These are phyloP conservation scores for Boletellus ananiceps DNA, from an alignment of 768 basidiomycete species.

Conservation along the genomic window DNA sequence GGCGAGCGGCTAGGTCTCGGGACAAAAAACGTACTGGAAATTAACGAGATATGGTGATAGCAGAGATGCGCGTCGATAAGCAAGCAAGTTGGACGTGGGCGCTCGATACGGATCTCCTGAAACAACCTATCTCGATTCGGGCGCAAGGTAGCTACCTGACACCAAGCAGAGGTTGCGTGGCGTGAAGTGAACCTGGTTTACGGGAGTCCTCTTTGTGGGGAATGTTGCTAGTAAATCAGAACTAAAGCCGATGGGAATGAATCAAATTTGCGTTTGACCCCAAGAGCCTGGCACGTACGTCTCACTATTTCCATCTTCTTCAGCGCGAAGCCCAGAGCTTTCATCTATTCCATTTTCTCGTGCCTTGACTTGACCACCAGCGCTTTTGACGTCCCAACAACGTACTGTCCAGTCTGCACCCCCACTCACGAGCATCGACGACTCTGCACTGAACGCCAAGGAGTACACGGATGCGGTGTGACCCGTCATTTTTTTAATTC, in stretches of 20 bases:
- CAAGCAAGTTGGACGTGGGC: background rate
- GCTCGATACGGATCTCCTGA: background rate
- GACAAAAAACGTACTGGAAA: too few species aligned
- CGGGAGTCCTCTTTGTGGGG: slow-evolving; percentile 93
- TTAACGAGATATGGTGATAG: background rate
- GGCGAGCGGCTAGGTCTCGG: too few species aligned
- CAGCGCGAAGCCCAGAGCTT: slow-evolving; percentile 29
- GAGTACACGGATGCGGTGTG: slow-evolving; percentile 88
- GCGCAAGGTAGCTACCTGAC: slow-evolving; percentile 67
- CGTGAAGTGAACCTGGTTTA: slow-evolving; percentile 91
- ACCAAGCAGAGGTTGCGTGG: slow-evolving; percentile 90
- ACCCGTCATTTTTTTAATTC: slow-evolving; percentile 95
- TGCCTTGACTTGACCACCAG: slow-evolving; percentile 62
- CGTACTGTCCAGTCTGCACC: slow-evolving; percentile 94
- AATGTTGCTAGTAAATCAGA: slow-evolving; percentile 85
- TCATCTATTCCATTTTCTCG: slow-evolving; percentile 51
- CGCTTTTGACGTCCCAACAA: slow-evolving; percentile 92
- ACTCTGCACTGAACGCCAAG: slow-evolving; percentile 89
- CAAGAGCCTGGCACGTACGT: slow-evolving; percentile 51
- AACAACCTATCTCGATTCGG: slow-evolving; percentile 44
- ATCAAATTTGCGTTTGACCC: background rate
- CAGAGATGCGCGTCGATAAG: background rate
- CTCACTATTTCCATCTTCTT: slow-evolving; percentile 55
- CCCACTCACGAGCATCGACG: slow-evolving; percentile 85
- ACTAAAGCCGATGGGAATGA: slow-evolving; percentile 37